Percentiles rank a stretch among this genome's conserved stretches.
These are phyloP conservation scores for Chaetomiaceae sp. DNA, from an alignment of 2,329 filamentous ascomycete species.

Conservation along the genomic window DNA sequence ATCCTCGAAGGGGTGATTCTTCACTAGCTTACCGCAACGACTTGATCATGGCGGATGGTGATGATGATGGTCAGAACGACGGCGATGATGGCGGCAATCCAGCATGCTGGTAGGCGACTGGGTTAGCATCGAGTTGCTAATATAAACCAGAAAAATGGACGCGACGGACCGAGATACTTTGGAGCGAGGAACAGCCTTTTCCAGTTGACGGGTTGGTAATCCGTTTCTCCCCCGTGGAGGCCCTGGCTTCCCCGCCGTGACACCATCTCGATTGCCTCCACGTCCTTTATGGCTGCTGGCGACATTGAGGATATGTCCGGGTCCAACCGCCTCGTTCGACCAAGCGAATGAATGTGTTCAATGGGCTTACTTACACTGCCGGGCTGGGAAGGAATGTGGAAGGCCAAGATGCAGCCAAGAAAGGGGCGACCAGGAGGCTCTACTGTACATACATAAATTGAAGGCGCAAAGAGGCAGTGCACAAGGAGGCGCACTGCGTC, in stretches of 20 bases:
- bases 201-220: conserved; percentile 35
- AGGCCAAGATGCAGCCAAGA: background rate
- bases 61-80: conserved; percentile 32
- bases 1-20: too few relatives aligned
- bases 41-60: conserved; percentile 36
- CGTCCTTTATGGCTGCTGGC: background rate
- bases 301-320: too few relatives aligned
- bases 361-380: too few relatives aligned
- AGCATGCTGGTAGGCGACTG: conserved; percentile 26
- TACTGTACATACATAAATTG: too few relatives aligned
- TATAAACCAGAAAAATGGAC: too few relatives aligned
- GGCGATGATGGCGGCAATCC: conserved; percentile 31
- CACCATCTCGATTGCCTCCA: conserved; percentile 4
- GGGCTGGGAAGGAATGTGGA: background rate
- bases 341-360: too few relatives aligned
- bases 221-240: conserved; percentile 25
- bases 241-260: background rate
- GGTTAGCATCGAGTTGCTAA: too few relatives aligned
- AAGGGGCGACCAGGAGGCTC: too few relatives aligned
- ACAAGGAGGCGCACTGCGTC: background rate
- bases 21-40: conserved; percentile 32
- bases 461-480: background rate
- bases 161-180: conserved; percentile 33
- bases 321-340: too few relatives aligned
- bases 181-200: conserved; percentile 33